Percentiles rank a stretch among this genome's conserved stretches.
Conservation (phyloP, 306 rosid genomes). For the Trifolium subterraneum region DNA sequence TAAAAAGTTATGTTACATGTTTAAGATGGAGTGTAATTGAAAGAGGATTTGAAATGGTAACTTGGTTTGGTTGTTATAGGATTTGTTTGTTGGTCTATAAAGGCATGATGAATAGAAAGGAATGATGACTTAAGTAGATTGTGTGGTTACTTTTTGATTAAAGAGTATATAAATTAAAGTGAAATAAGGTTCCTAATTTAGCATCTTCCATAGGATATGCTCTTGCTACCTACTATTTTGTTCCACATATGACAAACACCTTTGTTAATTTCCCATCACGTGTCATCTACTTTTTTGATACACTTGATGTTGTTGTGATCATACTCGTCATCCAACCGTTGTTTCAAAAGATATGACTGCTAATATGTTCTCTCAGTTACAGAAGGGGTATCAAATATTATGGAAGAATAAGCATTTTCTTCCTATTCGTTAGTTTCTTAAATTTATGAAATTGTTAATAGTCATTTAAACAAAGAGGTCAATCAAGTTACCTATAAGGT, state of each 20-base stretch:
- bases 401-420: no score
- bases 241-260: slow-evolving; percentile 55
- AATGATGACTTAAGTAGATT: slow-evolving; percentile 68
- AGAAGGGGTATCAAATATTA: neutral
- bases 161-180: slow-evolving; percentile 47
- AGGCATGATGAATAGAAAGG: slow-evolving; percentile 54
- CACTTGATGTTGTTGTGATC: slow-evolving; percentile 4
- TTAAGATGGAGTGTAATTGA: slow-evolving; percentile 45
- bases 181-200: slow-evolving; percentile 56
- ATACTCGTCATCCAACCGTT: slow-evolving; percentile 39
- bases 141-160: slow-evolving; percentile 53
- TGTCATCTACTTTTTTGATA: slow-evolving; percentile 37
- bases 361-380: slow-evolving; percentile 31
- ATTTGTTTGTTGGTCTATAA: slow-evolving; percentile 57
- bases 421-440: no score
- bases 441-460: no score
- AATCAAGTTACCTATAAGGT: no score
- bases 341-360: slow-evolving; percentile 12
- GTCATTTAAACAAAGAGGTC: no score
- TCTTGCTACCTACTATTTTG: slow-evolving; percentile 49
- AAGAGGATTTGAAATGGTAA: slow-evolving; percentile 62
- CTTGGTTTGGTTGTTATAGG: slow-evolving; percentile 64
- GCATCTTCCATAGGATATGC: slow-evolving; percentile 97
- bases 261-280: slow-evolving; percentile 39
- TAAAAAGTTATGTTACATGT: slow-evolving; percentile 51